phyloP scores from a whole-genome alignment of 116 monocot species.

The Dioscorea cayenensis region DNA sequence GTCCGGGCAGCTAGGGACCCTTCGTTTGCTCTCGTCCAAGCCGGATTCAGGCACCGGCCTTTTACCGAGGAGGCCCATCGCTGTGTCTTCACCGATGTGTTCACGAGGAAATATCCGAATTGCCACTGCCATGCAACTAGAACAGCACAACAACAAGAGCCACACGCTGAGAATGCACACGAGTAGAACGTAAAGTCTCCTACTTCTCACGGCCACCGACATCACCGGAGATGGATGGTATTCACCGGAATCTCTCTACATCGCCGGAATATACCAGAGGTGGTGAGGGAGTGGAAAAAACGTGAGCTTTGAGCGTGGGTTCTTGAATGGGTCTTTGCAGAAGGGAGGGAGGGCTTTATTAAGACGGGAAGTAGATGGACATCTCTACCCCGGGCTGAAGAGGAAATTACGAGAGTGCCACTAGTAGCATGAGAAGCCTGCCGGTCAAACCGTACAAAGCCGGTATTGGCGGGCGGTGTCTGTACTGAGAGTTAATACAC shows the following conservation, averaged over 20 bases:
- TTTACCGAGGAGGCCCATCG: conserved; percentile 4
- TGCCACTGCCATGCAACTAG: background rate
- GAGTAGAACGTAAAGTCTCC: background rate
- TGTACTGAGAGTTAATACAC: background rate
- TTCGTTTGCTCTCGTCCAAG: conserved; percentile 28
- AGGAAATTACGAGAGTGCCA: background rate
- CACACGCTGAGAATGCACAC: background rate
- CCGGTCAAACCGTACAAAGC: background rate
- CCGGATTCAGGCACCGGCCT: background rate
- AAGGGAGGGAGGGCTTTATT: background rate
- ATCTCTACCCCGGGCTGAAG: background rate
- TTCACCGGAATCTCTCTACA: background rate
- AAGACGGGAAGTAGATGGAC: background rate
- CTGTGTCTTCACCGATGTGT: background rate
- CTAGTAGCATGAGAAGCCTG: background rate
- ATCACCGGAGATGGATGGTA: background rate
- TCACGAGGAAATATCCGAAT: conserved; percentile 1
- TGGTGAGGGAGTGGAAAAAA: background rate
- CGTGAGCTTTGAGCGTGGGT: background rate
- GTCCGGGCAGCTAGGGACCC: conserved; percentile 39
- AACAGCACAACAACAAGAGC: background rate
- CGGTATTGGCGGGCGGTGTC: background rate
- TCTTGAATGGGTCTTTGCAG: background rate
- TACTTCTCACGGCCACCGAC: background rate
- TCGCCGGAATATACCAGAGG: background rate